These are phyloP conservation scores for Triglochin maritima DNA, from an alignment of 106 monocot genomes.

Conservation along the genomic window DNA sequence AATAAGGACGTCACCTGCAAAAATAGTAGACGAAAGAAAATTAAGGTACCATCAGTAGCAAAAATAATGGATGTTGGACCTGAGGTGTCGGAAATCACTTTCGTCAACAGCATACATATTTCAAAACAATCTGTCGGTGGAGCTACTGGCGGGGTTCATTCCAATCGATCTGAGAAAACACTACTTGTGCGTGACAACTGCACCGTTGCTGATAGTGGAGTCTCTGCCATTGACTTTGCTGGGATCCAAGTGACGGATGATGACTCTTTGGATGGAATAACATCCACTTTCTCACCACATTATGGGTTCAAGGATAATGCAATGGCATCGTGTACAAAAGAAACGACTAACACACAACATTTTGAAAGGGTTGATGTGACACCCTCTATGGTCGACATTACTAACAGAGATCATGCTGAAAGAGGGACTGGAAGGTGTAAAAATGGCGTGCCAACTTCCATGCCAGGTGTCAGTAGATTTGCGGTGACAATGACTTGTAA, in stretches of 20 bases:
- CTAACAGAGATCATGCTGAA: background rate
- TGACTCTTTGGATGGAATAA: background rate
- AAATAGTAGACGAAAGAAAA: background rate
- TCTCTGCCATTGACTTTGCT: background rate
- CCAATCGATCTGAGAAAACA: no score
- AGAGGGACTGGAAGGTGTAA: constrained; percentile 6
- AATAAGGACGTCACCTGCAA: background rate
- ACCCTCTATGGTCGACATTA: background rate
- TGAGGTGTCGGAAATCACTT: no score
- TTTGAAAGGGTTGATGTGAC: background rate
- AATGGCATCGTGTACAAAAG: background rate
- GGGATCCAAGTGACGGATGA: background rate
- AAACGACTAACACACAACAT: background rate
- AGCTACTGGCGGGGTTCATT: no score
- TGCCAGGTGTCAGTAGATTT: background rate
- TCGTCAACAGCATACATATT: no score
- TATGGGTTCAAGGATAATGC: background rate
- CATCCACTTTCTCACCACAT: background rate
- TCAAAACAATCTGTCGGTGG: no score
- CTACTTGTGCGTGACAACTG: no score
- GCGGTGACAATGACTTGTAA: background rate
- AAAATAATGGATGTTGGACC: background rate
- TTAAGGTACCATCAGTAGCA: no score
- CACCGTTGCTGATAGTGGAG: background rate
- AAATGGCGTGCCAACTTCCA: background rate